Percentiles rank a stretch among this genome's conserved stretches.
Conservation (phyloP, 2,329 filamentous ascomycete species). For the Scedosporium boydii region DNA sequence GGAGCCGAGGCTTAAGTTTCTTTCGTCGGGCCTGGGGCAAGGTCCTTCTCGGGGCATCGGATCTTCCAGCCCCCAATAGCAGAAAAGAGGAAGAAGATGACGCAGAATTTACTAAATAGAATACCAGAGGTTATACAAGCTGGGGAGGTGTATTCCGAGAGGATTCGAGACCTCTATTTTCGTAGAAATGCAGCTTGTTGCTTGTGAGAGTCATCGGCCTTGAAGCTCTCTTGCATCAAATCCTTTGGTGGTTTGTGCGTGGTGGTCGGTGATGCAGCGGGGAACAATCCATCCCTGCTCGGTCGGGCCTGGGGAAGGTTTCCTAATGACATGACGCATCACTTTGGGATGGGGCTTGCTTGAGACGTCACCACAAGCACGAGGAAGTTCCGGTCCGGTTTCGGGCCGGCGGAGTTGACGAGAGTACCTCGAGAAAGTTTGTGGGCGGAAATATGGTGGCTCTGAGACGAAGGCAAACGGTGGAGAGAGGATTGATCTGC, state of each 20-base stretch:
- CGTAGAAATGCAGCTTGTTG: too few relatives aligned
- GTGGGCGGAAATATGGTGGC: too few relatives aligned
- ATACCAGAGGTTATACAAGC: background rate
- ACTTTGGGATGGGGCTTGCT: background rate
- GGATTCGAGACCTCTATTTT: background rate
- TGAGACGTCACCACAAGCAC: background rate
- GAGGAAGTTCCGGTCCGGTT: background rate
- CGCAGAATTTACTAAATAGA: background rate
- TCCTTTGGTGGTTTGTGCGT: background rate
- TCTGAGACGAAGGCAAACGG: background rate
- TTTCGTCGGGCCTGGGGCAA: background rate
- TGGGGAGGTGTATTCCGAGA: background rate
- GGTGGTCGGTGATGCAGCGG: background rate
- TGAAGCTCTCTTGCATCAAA: background rate
- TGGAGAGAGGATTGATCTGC: too few relatives aligned
- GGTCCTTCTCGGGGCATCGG: background rate
- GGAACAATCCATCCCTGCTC: background rate
- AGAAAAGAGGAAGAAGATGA: background rate
- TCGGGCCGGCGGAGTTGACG: background rate
- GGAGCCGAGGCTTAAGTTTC: slow-evolving; percentile 7
- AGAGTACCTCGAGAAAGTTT: background rate
- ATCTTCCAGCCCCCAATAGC: background rate
- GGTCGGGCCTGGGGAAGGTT: slow-evolving; percentile 1
- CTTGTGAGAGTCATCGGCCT: background rate
- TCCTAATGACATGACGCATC: background rate